These are phyloP conservation scores for Amaranthus palmeri DNA, from an alignment of 148 eudicot species.

Conservation along the genomic window DNA sequence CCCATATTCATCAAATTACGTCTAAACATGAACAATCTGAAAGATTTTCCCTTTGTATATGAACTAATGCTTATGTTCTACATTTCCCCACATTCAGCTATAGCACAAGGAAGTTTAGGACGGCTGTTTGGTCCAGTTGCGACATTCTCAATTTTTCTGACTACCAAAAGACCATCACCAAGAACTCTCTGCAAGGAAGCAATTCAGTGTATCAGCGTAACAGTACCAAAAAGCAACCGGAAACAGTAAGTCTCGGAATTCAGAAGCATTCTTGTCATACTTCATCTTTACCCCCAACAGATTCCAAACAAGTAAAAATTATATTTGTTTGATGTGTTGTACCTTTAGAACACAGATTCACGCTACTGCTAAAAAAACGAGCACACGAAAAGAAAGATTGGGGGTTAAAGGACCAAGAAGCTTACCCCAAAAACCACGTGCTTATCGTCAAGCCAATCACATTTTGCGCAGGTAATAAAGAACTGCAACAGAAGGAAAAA, in stretches of 20 bases:
- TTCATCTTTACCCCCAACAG: neutral
- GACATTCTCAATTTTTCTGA: conserved; percentile 93
- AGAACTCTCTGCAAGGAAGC: conserved; percentile 63
- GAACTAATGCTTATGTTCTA: conserved; percentile 16
- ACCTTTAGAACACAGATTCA: neutral
- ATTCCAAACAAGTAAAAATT: neutral
- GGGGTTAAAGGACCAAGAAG: neutral
- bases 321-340: neutral
- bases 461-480: conserved; percentile 86
- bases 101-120: conserved; percentile 76
- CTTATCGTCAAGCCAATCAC: conserved; percentile 97
- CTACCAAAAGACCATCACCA: conserved; percentile 86
- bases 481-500: conserved; percentile 46
- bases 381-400: neutral
- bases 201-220: neutral
- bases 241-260: neutral
- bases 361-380: neutral
- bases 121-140: conserved; percentile 80
- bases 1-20: neutral
- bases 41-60: neutral
- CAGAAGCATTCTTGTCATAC: neutral
- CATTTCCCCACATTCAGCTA: conserved; percentile 96
- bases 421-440: conserved; percentile 96
- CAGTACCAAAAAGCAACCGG: neutral
- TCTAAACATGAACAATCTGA: neutral